These are phyloP conservation scores for Diaporthe destruens DNA, from an alignment of 2,329 filamentous ascomycete genomes.

Conservation along the genomic window DNA sequence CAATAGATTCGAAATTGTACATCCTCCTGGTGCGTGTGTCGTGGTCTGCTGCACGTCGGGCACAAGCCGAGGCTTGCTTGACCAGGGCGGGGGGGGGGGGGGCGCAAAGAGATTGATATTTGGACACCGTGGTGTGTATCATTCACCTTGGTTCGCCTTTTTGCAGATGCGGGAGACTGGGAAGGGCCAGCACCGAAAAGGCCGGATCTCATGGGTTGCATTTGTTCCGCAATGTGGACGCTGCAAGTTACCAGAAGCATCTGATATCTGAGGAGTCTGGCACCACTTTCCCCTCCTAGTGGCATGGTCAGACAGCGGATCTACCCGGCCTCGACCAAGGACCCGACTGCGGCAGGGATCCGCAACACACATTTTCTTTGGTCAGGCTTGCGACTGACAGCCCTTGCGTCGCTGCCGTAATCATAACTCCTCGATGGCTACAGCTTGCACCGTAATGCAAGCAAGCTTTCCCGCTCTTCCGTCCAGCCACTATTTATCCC, in stretches of 20 bases:
- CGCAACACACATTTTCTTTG: background rate
- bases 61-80: conserved; percentile 32
- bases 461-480: conserved; percentile 30
- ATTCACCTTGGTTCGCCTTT: background rate
- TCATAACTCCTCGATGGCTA: background rate
- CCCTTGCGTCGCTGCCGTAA: background rate
- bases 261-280: conserved; percentile 36
- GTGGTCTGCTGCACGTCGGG: conserved; percentile 25
- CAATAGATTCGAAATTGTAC: conserved; percentile 22
- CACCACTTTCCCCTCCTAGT: conserved; percentile 40
- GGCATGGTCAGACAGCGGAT: conserved; percentile 41
- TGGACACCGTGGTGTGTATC: conserved; percentile 22
- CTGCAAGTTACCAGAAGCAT: conserved; percentile 34
- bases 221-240: background rate
- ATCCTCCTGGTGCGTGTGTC: conserved; percentile 13
- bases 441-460: conserved; percentile 20
- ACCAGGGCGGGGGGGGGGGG: background rate
- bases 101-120: conserved; percentile 17
- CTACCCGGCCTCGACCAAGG: conserved; percentile 37
- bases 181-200: background rate
- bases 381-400: conserved; percentile 15
- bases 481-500: conserved; percentile 12
- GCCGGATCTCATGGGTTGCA: conserved; percentile 23
- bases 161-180: conserved; percentile 5
- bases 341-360: conserved; percentile 27